phyloP scores from a whole-genome alignment of 306 rosid genomes.

The Sicyos baderoa region DNA sequence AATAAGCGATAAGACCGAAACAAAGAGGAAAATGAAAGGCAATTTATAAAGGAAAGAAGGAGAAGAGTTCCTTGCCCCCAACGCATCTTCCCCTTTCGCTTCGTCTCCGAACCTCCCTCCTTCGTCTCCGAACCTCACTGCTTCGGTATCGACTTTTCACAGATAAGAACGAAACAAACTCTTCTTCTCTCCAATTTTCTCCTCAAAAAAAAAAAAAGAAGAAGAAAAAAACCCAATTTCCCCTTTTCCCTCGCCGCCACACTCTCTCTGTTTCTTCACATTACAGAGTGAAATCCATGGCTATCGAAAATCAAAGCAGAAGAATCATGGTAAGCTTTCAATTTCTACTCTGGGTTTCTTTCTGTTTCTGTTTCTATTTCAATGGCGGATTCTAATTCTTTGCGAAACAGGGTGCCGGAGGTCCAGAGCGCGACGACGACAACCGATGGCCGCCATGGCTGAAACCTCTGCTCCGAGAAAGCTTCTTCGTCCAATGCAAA shows the following conservation, averaged over 20 bases:
- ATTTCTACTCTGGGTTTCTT: constrained; percentile 6
- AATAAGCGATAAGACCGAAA: constrained; percentile 44
- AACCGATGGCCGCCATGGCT: constrained; percentile 98
- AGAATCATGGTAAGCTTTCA: constrained; percentile 63
- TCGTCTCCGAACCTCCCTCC: not conserved
- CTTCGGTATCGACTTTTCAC: constrained; percentile 49
- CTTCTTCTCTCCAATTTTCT: constrained; percentile 38
- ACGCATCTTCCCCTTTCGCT: constrained; percentile 38
- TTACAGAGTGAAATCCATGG: constrained; percentile 30
- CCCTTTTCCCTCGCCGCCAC: constrained; percentile 35
- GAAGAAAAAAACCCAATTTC: constrained; percentile 41
- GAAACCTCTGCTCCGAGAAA: constrained; percentile 72
- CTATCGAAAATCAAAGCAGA: constrained; percentile 78
- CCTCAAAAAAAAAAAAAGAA: constrained; percentile 23
- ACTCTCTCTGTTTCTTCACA: not conserved
- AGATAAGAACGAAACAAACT: constrained; percentile 75
- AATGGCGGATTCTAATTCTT: not conserved
- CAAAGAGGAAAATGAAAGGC: constrained; percentile 56
- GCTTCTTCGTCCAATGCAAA: constrained; percentile 91
- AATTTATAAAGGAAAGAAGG: constrained; percentile 55
- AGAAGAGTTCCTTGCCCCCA: constrained; percentile 72
- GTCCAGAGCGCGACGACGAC: constrained; percentile 68
- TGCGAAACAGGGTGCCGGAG: constrained; percentile 70
- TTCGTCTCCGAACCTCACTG: constrained; percentile 23
- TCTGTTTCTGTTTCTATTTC: constrained; percentile 22